Evolutionary conservation across 2,329 filamentous ascomycete species (phyloP).

Genomic region (Aquanectria penicillioides): DNA sequence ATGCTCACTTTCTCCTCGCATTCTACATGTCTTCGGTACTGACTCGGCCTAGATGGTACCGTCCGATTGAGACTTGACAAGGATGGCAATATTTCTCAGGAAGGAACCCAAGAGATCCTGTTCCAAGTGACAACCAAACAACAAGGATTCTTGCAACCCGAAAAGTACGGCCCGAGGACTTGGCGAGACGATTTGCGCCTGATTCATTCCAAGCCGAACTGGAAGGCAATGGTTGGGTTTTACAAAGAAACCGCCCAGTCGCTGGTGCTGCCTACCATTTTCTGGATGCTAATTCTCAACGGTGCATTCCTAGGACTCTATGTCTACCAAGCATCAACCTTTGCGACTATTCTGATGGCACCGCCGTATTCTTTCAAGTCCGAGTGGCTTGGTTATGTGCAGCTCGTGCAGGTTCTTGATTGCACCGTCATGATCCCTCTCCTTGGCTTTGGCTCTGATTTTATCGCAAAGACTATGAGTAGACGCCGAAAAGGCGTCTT

Average conservation of each 20-base stretch:
- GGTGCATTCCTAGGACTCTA: slow-evolving; percentile 38
- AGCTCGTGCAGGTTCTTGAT: slow-evolving; percentile 32
- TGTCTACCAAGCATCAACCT: slow-evolving; percentile 36
- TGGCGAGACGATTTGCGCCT: slow-evolving; percentile 38
- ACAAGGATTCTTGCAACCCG: slow-evolving; percentile 10
- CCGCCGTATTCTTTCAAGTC: slow-evolving; percentile 30
- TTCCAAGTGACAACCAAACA: slow-evolving; percentile 22
- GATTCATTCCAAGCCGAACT: slow-evolving; percentile 29
- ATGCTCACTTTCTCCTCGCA: too few species aligned
- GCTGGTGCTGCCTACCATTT: slow-evolving; percentile 29
- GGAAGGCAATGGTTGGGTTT: slow-evolving; percentile 21
- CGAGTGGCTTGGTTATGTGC: slow-evolving; percentile 30
- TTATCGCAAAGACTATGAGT: slow-evolving; percentile 7
- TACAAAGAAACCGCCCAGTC: slow-evolving; percentile 30
- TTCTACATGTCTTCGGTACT: too few species aligned
- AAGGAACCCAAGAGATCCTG: too few species aligned
- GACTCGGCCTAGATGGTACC: too few species aligned
- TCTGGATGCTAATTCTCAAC: slow-evolving; percentile 38
- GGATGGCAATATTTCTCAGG: too few species aligned
- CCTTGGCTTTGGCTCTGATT: slow-evolving; percentile 34
- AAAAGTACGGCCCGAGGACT: slow-evolving; percentile 11
- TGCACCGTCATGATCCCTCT: slow-evolving; percentile 30
- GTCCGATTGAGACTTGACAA: too few species aligned
- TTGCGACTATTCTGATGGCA: slow-evolving; percentile 29
- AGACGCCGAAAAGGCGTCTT: background rate